A percentile compares a stretch with the other conserved stretches of the same genome.
These are phyloP conservation scores for Rosa rugosa DNA, from an alignment of 306 rosid genomes.

Conservation along the genomic window DNA sequence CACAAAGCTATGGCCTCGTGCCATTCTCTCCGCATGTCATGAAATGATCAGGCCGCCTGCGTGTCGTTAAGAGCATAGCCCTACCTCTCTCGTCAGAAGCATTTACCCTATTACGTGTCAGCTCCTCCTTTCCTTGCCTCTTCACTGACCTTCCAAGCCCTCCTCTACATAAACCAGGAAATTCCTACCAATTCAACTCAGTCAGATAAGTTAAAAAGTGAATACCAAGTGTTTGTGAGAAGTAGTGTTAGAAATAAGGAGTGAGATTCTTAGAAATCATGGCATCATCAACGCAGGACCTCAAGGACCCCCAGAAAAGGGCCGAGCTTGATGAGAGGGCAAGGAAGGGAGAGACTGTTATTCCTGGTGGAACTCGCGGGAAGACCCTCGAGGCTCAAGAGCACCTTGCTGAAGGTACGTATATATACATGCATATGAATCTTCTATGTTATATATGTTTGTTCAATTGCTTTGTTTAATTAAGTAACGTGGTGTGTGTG, in stretches of 20 bases:
- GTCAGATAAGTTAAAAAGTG: background rate
- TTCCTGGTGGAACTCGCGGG: background rate
- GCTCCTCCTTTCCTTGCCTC: background rate
- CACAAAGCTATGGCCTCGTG: background rate
- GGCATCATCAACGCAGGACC: background rate
- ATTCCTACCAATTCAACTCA: background rate
- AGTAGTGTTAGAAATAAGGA: background rate
- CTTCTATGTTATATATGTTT: background rate
- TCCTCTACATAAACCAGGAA: background rate
- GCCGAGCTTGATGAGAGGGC: background rate
- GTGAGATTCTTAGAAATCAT: background rate
- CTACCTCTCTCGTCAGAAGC: background rate
- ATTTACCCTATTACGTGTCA: slow-evolving; percentile 19
- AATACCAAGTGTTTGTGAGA: background rate
- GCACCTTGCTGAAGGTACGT: background rate
- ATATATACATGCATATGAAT: background rate
- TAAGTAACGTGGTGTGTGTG: background rate
- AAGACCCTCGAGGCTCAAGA: background rate
- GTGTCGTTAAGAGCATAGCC: background rate
- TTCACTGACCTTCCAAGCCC: background rate
- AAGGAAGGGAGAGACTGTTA: background rate
- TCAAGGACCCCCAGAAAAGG: background rate
- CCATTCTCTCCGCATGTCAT: background rate
- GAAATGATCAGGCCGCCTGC: background rate
- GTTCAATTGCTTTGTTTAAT: background rate